Base-by-base conservation (phyloP, 768 basidiomycete genomes). In the Lactarius deliciosus region DNA sequence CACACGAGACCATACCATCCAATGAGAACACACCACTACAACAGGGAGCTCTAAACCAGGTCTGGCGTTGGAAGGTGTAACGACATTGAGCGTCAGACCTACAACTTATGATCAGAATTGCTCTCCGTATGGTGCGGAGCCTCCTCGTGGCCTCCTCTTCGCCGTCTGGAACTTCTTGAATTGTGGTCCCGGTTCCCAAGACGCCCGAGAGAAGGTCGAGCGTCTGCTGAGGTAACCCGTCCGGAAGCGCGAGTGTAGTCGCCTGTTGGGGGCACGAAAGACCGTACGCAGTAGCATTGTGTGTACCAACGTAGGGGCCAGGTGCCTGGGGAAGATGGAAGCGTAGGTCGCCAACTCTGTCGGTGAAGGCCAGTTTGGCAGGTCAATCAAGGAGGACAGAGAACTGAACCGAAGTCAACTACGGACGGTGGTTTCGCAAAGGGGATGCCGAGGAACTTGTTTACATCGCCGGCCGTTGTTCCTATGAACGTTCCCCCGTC, bases 371-470 rank as follows among this genome's bases (percentile, higher is more conserved):
- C 38, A 15, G 11, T 13, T 16, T 4, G 20, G 16, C n/a, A 43
- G 50, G 38, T 53, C n/a, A 22, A 30, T n/a, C 11, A 40, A 25
- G 32, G 28, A 54, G 16, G 20, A 25, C 16, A 32, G 60, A 43
- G 7, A 40, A 30, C n/a, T 5, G 38, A 25, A 10, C 28, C 28
- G 28, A 50, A 65, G 41, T 16, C 32, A 45, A 38, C 56, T 57
- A 61, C 77, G 15, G 70, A 81, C 79, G 77, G 78, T 40, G 79
- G 76, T 34, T 75, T 70, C 4, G 79, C 78, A 43, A 76, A 82
- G 0, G 78, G 81, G 7, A 82, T 78, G 10, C 80, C 81, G 1
- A 81, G 72, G 63, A 78, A 82, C 30, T 71, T 64, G 5, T 69
- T 69, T 0, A 75, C 69, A 25, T 63, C 68, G 11, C 73, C 74